phyloP scores from a whole-genome alignment of 352 stramenopile species.

The Globisporangium radiosum region DNA sequence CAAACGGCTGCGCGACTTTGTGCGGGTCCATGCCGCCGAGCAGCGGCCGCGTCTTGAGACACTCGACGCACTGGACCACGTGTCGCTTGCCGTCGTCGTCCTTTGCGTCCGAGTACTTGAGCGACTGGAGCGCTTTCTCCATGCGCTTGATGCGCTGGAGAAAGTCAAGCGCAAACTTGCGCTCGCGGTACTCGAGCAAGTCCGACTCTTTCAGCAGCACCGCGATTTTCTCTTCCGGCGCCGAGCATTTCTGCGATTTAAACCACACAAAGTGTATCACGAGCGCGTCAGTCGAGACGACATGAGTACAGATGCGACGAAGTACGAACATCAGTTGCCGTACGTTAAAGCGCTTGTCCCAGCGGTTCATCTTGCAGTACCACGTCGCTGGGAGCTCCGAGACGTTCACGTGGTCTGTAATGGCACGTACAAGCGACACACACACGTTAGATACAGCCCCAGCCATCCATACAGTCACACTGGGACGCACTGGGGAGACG shows the following conservation, averaged over 20 bases:
- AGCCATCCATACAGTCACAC: background rate
- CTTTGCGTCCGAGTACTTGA: constrained; percentile 53
- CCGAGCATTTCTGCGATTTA: constrained; percentile 59
- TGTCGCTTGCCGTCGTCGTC: constrained; percentile 67
- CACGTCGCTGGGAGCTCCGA: constrained; percentile 62
- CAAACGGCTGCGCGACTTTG: constrained; percentile 67
- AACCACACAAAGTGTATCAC: background rate
- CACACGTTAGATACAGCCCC: background rate
- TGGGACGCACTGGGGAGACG: constrained; percentile 57
- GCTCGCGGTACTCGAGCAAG: constrained; percentile 51
- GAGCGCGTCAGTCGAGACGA: too few relatives aligned
- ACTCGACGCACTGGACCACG: constrained; percentile 64
- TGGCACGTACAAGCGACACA: background rate
- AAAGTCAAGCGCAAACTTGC: constrained; percentile 61
- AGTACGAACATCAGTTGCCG: constrained; percentile 5
- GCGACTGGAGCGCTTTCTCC: constrained; percentile 58
- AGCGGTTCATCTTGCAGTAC: constrained; percentile 87
- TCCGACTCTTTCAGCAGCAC: constrained; percentile 65
- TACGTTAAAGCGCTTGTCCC: constrained; percentile 76
- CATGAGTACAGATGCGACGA: too few relatives aligned
- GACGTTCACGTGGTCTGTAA: constrained; percentile 67
- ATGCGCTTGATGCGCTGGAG: constrained; percentile 66
- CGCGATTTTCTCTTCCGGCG: constrained; percentile 57
- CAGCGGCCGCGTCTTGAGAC: constrained; percentile 64
- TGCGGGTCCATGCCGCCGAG: constrained; percentile 65